Evolutionary conservation across 352 stramenopile species (phyloP), one percentile per base, ranked within the genome.

Genomic region (Lagenidium giganteum): DNA sequence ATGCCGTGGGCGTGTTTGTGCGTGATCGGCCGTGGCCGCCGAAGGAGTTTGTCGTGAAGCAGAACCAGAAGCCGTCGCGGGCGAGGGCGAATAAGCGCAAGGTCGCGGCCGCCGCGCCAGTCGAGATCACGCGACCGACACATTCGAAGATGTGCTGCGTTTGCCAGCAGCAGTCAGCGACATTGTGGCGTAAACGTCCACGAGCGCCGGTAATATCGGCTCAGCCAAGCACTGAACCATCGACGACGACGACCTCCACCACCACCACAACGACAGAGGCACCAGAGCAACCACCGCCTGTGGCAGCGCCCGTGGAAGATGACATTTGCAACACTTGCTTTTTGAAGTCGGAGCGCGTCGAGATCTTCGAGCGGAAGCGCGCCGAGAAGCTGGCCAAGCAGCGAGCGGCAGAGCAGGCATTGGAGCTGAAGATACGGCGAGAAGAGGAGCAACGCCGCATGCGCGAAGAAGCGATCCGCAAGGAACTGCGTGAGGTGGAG

Each of bases 11-110:
- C 17, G 46, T 75, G 29, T 65, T 58, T 24, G 65, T 80, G 28
- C 77, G 76, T 16, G 77, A 91, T 5, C 76, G 76, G 4, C 44
- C 63, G 20, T 94, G 82, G 82, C 82, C 82, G 17, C 82, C 82
- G 0, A 68, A 64, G 21, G 82, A 89, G 50, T 89, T 90, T 48
- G 61, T 71, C 28, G 47, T 78, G n/a, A 87, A 87, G 45, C 57
- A 63, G 3, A 54, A 62, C 16, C 27, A 42, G 5, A 85, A 84
- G 42, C 57, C 72, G 0, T 59, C 58, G 26, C 54, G 64, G 22
- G 62, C 41, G 13, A 60, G 64, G 23, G 61, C 51, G n/a, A 71
- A 69, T 30, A 87, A 86, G 55, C 70, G 71, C 39, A 91, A 89
- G 61, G 67, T 60, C 25, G 46, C 60, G 18, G 65, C 59, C 5